A percentile compares a stretch with the other conserved stretches of the same genome.
phyloP scores from a whole-genome alignment of 2,329 filamentous ascomycete species.

The Pyrenophora seminiperda region DNA sequence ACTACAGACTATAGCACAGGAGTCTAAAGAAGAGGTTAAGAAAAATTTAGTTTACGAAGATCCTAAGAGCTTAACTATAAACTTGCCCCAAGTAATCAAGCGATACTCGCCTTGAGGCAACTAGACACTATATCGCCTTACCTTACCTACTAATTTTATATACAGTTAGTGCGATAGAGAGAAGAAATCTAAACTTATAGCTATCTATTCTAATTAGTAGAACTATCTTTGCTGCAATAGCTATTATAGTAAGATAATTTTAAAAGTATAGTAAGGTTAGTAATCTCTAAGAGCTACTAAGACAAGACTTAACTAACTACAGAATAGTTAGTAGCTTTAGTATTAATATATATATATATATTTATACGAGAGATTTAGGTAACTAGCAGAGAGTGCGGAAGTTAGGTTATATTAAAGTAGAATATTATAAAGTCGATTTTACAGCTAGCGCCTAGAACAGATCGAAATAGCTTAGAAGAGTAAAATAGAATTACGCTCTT shows the following conservation, averaged over 20 bases:
- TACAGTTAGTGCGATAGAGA: conserved; percentile 9
- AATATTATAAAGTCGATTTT: background rate
- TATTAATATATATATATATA: background rate
- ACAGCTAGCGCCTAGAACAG: background rate
- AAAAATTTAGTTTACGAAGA: background rate
- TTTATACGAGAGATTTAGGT: background rate
- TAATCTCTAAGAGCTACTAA: background rate
- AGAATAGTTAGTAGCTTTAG: background rate
- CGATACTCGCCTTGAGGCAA: conserved; percentile 6
- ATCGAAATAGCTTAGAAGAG: background rate
- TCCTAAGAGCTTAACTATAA: background rate
- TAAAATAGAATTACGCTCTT: no score
- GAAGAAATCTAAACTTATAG: conserved; percentile 15
- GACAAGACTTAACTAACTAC: background rate
- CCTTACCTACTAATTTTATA: conserved; percentile 3
- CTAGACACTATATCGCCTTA: conserved; percentile 12
- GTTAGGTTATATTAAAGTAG: background rate
- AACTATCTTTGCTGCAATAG: conserved; percentile 13
- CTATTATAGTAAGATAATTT: conserved; percentile 11
- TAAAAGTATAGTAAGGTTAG: background rate
- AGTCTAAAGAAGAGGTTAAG: background rate
- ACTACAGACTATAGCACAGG: background rate
- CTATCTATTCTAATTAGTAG: conserved; percentile 6
- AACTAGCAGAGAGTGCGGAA: background rate
- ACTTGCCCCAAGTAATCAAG: conserved; percentile 1